Evolutionary conservation across 768 basidiomycete species (phyloP).

Genomic region (Mycena rosella): DNA sequence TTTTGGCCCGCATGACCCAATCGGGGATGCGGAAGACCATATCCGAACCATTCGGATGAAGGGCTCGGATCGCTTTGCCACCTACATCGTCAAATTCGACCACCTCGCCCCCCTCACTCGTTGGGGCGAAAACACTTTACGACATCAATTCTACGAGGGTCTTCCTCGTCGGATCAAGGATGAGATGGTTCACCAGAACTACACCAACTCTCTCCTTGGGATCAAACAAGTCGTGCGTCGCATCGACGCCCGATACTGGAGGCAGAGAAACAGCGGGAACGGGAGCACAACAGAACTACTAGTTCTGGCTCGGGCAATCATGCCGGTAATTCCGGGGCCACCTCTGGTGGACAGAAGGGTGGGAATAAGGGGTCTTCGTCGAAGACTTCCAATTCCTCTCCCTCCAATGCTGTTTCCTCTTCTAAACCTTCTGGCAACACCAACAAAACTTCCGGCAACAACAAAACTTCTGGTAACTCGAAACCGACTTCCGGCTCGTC

Average conservation of each 20-base stretch:
- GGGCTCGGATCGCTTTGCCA: not conserved
- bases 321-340: no score
- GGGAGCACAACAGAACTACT: not conserved
- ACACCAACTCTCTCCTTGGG: not conserved
- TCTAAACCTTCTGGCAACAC: no score
- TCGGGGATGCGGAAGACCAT: slow-evolving; percentile 8
- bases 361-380: not conserved
- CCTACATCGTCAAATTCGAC: slow-evolving; percentile 33
- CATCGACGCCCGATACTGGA: slow-evolving; percentile 34
- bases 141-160: slow-evolving; percentile 31
- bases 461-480: no score
- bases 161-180: slow-evolving; percentile 32
- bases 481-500: no score
- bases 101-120: slow-evolving; percentile 10
- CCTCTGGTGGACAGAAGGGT: not conserved
- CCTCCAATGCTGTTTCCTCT: not conserved
- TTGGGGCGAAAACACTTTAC: slow-evolving; percentile 30
- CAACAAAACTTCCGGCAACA: no score
- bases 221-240: slow-evolving; percentile 10
- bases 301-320: not conserved
- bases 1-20: slow-evolving; percentile 8
- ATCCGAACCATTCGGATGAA: not conserved
- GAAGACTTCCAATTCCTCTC: not conserved
- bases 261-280: slow-evolving; percentile 3
- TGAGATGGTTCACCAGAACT: slow-evolving; percentile 18